Evolutionary conservation across 108 stramenopile species (phyloP).

Genomic region (Cyclotella choctawhatcheeana): DNA sequence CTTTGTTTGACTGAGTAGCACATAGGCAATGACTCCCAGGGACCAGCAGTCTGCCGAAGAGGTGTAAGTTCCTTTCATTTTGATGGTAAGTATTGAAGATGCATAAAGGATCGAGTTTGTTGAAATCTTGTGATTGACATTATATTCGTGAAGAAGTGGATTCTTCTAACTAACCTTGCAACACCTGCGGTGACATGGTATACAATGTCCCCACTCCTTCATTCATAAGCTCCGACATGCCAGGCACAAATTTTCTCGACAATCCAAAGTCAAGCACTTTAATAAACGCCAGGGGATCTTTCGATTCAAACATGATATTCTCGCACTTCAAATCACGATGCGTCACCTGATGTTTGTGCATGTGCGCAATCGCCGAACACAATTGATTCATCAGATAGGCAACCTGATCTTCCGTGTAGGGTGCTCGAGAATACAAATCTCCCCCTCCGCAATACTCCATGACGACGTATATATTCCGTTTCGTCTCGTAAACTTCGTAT

Average conservation of each 20-base stretch:
- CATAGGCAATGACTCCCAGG: slow-evolving; percentile 66
- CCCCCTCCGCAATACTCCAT: slow-evolving; percentile 86
- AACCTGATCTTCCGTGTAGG: slow-evolving; percentile 83
- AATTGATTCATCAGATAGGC: slow-evolving; percentile 63
- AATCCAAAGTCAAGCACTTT: slow-evolving; percentile 95
- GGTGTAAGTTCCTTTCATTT: slow-evolving; percentile 58
- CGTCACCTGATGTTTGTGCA: slow-evolving; percentile 73
- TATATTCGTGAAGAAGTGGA: too few species aligned
- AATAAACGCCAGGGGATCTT: slow-evolving; percentile 53
- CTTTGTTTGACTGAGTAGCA: slow-evolving; percentile 62
- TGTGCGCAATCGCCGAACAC: slow-evolving; percentile 73
- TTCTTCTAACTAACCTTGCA: slow-evolving; percentile 48
- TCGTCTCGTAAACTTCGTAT: slow-evolving; percentile 82
- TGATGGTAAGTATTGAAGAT: too few species aligned
- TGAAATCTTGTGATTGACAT: too few species aligned
- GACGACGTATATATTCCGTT: slow-evolving; percentile 77
- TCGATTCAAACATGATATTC: slow-evolving; percentile 86
- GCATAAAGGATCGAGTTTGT: too few species aligned
- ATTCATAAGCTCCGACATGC: slow-evolving; percentile 41
- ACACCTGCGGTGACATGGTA: slow-evolving; percentile 82
- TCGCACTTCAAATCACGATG: slow-evolving; percentile 92
- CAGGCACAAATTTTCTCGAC: slow-evolving; percentile 65
- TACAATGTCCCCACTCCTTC: slow-evolving; percentile 87
- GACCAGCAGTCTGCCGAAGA: slow-evolving; percentile 55
- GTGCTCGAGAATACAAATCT: slow-evolving; percentile 80